Evolutionary conservation across 2,329 filamentous ascomycete genomes (phyloP), one percentile per base, ranked within the genome.

Genomic region (Talaromyces sp.): DNA sequence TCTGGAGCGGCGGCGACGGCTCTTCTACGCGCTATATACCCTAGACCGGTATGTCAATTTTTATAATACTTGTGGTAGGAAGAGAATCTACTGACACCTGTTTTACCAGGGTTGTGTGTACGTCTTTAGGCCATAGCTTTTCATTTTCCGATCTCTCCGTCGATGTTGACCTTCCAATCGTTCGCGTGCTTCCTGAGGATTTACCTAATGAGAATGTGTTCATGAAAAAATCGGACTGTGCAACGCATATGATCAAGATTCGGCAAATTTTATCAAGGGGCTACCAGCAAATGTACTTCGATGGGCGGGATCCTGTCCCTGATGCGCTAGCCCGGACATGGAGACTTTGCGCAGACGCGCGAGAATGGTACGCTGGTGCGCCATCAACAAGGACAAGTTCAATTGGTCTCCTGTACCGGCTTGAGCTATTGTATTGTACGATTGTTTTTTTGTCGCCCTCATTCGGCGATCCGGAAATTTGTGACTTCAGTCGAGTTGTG

Each of bases 91-190:
- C 61, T 66, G 8, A 71, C 68, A 70, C 61, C 71, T 77, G n/a
- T 64, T 37, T 27, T 5, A 62, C 54, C 68, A 93, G 92, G 73
- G 89, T 91, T 11, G 93, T 96, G 54, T 96, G 93, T 70, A 90
- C 97, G 82, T 91, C 94, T 4, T 88, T 96, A 69, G 91, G 91
- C 11, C 85, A 92, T 39, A 89, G 93, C 0, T 97, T 97, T 75
- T 97, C 94, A n/a, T 97, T 98, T 73, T 94, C 92, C 0, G 94
- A 98, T 73, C 92, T 94, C 64, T 90, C 93, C 6, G 86, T 91
- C 31, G 89, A 91, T 69, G 93, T 98, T 35, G 76, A 80, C 68
- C 77, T 79, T 69, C 78, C 79, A 72, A 75, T 76, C 56, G 79
- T 74, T 82, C 61, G 79, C 83, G 49, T 72, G 74, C 71, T 81